These are phyloP conservation scores for Pseudognaphalium luteoalbum DNA, from an alignment of 129 eudicot genomes.

Conservation along the genomic window DNA sequence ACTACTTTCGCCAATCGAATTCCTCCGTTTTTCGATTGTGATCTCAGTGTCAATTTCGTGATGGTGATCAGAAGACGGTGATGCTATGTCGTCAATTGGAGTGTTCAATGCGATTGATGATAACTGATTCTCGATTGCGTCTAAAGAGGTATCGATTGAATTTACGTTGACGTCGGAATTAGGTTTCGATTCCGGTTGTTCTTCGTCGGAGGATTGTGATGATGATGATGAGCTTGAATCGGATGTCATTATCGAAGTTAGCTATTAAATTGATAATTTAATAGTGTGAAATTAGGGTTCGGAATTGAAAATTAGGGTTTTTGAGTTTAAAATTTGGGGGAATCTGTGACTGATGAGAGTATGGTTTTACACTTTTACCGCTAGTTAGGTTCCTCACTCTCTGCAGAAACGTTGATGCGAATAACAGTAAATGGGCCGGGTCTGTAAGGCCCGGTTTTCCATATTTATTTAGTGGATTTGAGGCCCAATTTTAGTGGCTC, in stretches of 20 bases:
- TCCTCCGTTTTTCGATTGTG: conserved; percentile 10
- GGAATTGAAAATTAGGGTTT: conserved; percentile 26
- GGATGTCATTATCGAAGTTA: conserved; percentile 40
- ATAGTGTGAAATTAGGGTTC: conserved; percentile 2
- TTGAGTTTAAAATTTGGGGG: conserved; percentile 16
- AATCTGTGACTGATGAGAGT: background rate
- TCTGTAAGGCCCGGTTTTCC: background rate
- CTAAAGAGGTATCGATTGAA: conserved; percentile 63
- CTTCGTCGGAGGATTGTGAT: conserved; percentile 42
- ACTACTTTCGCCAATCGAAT: conserved; percentile 35
- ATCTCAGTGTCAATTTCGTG: conserved; percentile 17
- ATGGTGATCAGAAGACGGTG: conserved; percentile 6
- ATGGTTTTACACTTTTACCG: background rate
- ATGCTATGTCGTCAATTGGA: conserved; percentile 28
- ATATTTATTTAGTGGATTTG: background rate
- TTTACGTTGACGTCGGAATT: conserved; percentile 30
- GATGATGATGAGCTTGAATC: conserved; percentile 46
- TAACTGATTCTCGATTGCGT: conserved; percentile 73
- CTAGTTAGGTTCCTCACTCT: background rate
- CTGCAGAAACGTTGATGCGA: background rate
- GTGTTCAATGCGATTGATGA: conserved; percentile 57
- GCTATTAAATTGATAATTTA: background rate
- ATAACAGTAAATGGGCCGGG: background rate
- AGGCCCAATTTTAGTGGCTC: too few species aligned
- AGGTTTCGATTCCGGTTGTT: conserved; percentile 36